These are phyloP conservation scores for Thecaphora frezii DNA, from an alignment of 1,284 basidiomycete genomes.

Conservation along the genomic window DNA sequence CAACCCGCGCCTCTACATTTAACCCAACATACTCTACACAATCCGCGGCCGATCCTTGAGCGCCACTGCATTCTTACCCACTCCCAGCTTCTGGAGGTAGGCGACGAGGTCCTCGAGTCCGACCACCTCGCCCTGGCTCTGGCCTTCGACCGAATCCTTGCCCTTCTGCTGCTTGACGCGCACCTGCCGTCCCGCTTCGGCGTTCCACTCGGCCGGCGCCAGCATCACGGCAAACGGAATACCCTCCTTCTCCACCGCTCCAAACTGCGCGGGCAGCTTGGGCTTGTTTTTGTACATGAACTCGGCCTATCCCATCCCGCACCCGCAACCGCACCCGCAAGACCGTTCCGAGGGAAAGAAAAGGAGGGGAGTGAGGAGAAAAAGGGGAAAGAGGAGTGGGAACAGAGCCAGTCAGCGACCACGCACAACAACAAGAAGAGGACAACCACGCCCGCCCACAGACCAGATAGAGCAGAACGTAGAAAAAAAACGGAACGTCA, in stretches of 20 bases:
- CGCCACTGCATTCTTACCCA: constrained; percentile 10
- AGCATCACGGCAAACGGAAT: constrained; percentile 89
- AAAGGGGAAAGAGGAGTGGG: background rate
- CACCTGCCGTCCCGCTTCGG: constrained; percentile 63
- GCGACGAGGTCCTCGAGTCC: constrained; percentile 67
- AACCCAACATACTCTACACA: constrained; percentile 4
- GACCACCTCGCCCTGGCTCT: constrained; percentile 68
- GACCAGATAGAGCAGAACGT: too few species aligned
- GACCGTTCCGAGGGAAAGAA: too few species aligned
- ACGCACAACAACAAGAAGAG: too few species aligned
- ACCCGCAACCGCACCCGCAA: too few species aligned
- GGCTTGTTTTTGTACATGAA: constrained; percentile 87
- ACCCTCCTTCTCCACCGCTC: constrained; percentile 85
- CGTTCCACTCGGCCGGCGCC: constrained; percentile 79
- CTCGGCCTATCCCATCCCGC: constrained; percentile 78
- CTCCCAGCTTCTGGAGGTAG: constrained; percentile 63
- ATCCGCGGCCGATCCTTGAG: constrained; percentile 16
- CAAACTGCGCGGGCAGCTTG: constrained; percentile 74
- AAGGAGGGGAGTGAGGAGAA: background rate
- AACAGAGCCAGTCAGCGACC: too few species aligned
- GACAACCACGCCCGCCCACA: too few species aligned
- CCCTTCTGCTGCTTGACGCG: constrained; percentile 90
- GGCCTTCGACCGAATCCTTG: constrained; percentile 64
- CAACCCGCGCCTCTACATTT: background rate
- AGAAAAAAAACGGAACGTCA: background rate